Conservation (phyloP, 768 basidiomycete species). For the Termitomyces sp. region DNA sequence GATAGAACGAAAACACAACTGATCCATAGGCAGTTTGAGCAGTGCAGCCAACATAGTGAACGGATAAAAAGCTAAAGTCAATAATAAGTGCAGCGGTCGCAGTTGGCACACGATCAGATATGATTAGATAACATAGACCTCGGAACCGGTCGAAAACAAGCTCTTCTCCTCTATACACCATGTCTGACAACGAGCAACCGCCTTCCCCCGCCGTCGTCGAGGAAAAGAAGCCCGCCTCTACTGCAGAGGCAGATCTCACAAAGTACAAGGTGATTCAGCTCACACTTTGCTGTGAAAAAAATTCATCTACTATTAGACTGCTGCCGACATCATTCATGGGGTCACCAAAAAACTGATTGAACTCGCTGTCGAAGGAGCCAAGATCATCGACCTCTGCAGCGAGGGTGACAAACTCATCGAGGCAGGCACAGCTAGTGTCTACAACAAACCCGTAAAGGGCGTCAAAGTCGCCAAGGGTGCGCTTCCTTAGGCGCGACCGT, state of each 20-base stretch:
- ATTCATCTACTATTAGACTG: constrained; percentile 48
- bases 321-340: constrained; percentile 84
- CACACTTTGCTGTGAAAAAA: constrained; percentile 11
- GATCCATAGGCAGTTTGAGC: neutral
- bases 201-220: constrained; percentile 33
- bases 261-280: constrained; percentile 72
- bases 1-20: neutral
- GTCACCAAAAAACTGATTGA: constrained; percentile 85
- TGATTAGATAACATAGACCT: constrained; percentile 18
- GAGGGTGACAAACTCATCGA: constrained; percentile 95
- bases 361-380: constrained; percentile 76
- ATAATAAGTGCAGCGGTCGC: too few species aligned
- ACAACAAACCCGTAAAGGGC: constrained; percentile 89
- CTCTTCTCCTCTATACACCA: constrained; percentile 26
- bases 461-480: constrained; percentile 85
- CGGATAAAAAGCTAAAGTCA: neutral
- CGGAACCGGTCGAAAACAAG: constrained; percentile 10
- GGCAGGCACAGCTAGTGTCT: constrained; percentile 78
- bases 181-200: constrained; percentile 62
- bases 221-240: constrained; percentile 51
- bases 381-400: constrained; percentile 84
- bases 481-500: constrained; percentile 20
- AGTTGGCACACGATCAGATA: constrained; percentile 13
- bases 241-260: constrained; percentile 72
- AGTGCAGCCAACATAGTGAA: neutral